A percentile compares a stretch with the other conserved stretches of the same genome.
phyloP scores from a whole-genome alignment of 2,329 filamentous ascomycete genomes.

The Cercospora zeae-maydis region DNA sequence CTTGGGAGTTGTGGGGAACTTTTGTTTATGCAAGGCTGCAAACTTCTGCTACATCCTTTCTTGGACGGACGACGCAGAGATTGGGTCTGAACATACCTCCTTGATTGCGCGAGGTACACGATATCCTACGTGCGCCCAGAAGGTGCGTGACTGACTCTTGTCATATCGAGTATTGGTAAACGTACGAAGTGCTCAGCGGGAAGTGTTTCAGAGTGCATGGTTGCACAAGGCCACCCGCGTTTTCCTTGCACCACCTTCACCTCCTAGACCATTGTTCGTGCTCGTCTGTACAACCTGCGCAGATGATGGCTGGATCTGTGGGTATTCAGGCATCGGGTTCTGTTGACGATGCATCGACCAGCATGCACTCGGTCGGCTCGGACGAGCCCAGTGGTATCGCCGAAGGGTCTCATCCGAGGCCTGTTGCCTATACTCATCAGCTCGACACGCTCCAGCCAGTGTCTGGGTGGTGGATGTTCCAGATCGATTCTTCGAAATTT shows the following conservation, averaged over 20 bases:
- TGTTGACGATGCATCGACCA: neutral
- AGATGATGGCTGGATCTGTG: neutral
- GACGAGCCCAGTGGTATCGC: neutral
- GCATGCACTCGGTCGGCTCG: neutral
- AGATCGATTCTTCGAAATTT: no score
- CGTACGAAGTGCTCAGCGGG: neutral
- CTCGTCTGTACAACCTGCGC: neutral
- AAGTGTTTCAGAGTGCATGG: conserved; percentile 8
- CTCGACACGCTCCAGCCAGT: neutral
- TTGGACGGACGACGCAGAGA: neutral
- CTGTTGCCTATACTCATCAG: no score
- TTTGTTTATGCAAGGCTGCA: neutral
- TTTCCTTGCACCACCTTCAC: conserved; percentile 7
- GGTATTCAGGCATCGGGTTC: neutral
- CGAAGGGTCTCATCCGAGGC: no score
- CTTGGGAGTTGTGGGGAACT: neutral
- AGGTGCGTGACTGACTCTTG: neutral
- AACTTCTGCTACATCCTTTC: neutral
- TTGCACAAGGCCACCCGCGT: neutral
- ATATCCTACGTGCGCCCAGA: neutral
- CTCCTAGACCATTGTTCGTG: conserved; percentile 1
- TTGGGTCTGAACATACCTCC: neutral
- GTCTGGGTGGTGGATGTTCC: neutral
- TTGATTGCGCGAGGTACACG: neutral
- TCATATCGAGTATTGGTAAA: neutral